Base-by-base conservation (phyloP, 257 asterid genomes). In the Misopates orontium region DNA sequence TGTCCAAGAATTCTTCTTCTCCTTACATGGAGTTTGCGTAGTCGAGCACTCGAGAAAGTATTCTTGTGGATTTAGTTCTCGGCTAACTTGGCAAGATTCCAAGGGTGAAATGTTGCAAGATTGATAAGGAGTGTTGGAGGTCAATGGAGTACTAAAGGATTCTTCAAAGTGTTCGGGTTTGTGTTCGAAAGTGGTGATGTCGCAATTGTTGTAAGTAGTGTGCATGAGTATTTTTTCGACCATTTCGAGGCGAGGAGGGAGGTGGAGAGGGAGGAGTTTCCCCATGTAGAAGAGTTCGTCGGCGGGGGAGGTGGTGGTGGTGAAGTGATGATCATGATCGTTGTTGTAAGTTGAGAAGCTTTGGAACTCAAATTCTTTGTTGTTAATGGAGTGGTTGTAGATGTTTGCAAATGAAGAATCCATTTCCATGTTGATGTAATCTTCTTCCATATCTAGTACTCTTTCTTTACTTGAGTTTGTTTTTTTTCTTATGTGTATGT, bases 221-320 rank as follows among this genome's bases (percentile, higher is more conserved):
- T 61, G 66, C 24, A 40, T 49, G 55, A 86, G 82, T n/a, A 86
- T 84, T 61, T 84, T 88, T 59, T 86, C 89, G 19, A 85, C 87
- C 92, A 90, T 85, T 69, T 90, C 83, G 68, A 85, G 76, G 31
- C 97, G 85, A 11, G 95, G 93, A 1, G 91, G 97, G 76, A 85
- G 92, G 69, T 86, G 98, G 67, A 91, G 98, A 17, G 98, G 98
- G 52, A 91, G 98, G 75, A 91, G 96, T 44, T 86, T 86, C 0
- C 98, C 98, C 80, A 84, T 91, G 83, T 83, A 84, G 85, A 91
- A 91, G 71, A 91, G 90, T 56, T 91, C 91, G 63, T 91, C 98
- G 0, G 98, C 98, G 0, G 96, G 89, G 4, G 95, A 83, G 12
- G 90, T 83, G 1, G 91, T 75, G 62, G 87, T 69, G 64, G 42